Evolutionary conservation across 345 rosid genomes (phyloP).

Genomic region (Diplotaxis tenuifolia): DNA sequence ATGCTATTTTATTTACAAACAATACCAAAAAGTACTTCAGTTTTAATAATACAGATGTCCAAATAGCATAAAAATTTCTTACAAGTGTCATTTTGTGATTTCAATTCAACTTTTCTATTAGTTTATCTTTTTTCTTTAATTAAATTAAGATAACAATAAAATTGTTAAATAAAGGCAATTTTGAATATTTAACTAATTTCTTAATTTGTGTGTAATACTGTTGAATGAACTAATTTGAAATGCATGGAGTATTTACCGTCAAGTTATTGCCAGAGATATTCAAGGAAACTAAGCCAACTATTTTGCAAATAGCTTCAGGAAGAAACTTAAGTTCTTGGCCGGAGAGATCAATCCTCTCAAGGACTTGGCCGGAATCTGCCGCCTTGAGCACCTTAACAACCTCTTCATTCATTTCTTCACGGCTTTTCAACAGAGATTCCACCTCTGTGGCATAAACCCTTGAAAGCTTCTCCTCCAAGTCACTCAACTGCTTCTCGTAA

Average conservation of each 20-base stretch:
- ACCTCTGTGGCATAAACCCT: slow-evolving; percentile 46
- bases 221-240: too few relatives aligned
- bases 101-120: too few relatives aligned
- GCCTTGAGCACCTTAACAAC: slow-evolving; percentile 55
- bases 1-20: too few relatives aligned
- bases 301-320: slow-evolving; percentile 77
- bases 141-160: too few relatives aligned
- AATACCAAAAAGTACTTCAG: too few relatives aligned
- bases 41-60: too few relatives aligned
- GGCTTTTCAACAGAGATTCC: slow-evolving; percentile 36
- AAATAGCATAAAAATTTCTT: too few relatives aligned
- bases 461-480: slow-evolving; percentile 62
- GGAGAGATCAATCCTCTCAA: slow-evolving; percentile 65
- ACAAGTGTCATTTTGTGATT: too few relatives aligned
- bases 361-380: slow-evolving; percentile 33
- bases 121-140: too few relatives aligned
- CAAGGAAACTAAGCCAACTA: slow-evolving; percentile 60
- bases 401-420: slow-evolving; percentile 44
- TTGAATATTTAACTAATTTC: too few relatives aligned
- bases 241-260: slow-evolving; percentile 60
- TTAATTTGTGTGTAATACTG: too few relatives aligned
- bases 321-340: slow-evolving; percentile 57
- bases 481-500: slow-evolving; percentile 59
- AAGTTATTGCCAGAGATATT: slow-evolving; percentile 69
- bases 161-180: too few relatives aligned